Percentiles rank a stretch among this genome's conserved stretches.
phyloP scores from a whole-genome alignment of 345 rosid genomes.

The Boechera stricta region DNA sequence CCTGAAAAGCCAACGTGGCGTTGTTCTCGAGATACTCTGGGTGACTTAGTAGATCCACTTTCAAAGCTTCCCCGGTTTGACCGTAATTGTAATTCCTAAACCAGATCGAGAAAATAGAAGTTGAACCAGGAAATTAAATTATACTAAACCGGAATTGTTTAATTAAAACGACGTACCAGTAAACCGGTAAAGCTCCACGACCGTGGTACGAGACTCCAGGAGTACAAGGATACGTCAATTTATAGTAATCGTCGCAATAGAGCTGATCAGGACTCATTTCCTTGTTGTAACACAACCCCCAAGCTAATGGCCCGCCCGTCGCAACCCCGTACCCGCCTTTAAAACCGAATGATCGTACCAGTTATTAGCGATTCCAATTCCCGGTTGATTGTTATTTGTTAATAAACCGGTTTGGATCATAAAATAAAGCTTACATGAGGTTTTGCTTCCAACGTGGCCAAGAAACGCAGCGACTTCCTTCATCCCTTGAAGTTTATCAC shows the following conservation, averaged over 20 bases:
- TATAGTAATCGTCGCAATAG: slow-evolving; percentile 78
- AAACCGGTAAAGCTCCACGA: slow-evolving; percentile 84
- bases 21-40: slow-evolving; percentile 81
- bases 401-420: slow-evolving; percentile 6
- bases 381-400: slow-evolving; percentile 4
- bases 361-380: background rate
- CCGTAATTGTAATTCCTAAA: slow-evolving; percentile 89
- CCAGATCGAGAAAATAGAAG: background rate
- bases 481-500: slow-evolving; percentile 61
- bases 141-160: background rate
- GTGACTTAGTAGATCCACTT: slow-evolving; percentile 63
- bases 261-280: slow-evolving; percentile 80
- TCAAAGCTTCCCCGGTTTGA: slow-evolving; percentile 72
- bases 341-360: background rate
- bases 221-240: slow-evolving; percentile 75
- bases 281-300: slow-evolving; percentile 93
- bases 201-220: slow-evolving; percentile 84
- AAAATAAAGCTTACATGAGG: slow-evolving; percentile 54
- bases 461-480: slow-evolving; percentile 77
- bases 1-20: slow-evolving; percentile 79
- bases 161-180: slow-evolving; percentile 55
- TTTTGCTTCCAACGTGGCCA: slow-evolving; percentile 88
- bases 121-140: background rate
- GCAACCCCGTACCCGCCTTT: slow-evolving; percentile 95
- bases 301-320: slow-evolving; percentile 86